Evolutionary conservation across 805 yeast species (phyloP).

Genomic region (Saccharomycopsis selenospora): DNA sequence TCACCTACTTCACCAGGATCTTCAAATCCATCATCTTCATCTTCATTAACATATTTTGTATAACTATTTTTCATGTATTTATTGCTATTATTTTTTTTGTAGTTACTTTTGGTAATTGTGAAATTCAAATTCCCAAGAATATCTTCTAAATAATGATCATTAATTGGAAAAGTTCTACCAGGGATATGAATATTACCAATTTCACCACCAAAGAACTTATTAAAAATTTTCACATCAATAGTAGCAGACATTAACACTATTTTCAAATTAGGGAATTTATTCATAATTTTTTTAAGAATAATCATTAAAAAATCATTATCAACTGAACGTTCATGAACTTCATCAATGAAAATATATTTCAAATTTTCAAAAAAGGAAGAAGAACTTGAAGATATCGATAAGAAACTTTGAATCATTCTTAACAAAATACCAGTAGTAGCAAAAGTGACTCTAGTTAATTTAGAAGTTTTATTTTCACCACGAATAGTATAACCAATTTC

Average conservation of each 20-base stretch:
- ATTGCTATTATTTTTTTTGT: slow-evolving; percentile 21
- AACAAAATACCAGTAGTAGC: slow-evolving; percentile 90
- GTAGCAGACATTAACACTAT: slow-evolving; percentile 92
- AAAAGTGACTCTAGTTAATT: slow-evolving; percentile 67
- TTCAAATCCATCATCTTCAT: slow-evolving; percentile 16
- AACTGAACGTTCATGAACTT: slow-evolving; percentile 93
- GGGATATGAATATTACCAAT: slow-evolving; percentile 73
- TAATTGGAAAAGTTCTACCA: slow-evolving; percentile 90
- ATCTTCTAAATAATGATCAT: slow-evolving; percentile 66
- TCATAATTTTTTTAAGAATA: slow-evolving; percentile 56
- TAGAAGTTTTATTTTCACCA: slow-evolving; percentile 70
- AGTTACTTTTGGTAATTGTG: slow-evolving; percentile 31
- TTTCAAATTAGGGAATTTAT: slow-evolving; percentile 47
- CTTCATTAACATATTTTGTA: slow-evolving; percentile 22
- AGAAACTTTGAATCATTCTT: slow-evolving; percentile 64
- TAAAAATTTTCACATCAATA: slow-evolving; percentile 63
- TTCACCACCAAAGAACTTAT: slow-evolving; percentile 48
- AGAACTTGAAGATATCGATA: slow-evolving; percentile 26
- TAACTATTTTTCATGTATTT: slow-evolving; percentile 17
- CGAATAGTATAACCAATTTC: slow-evolving; percentile 87
- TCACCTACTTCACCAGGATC: slow-evolving; percentile 22
- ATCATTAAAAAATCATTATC: slow-evolving; percentile 83
- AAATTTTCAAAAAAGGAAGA: slow-evolving; percentile 43
- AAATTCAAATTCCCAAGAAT: slow-evolving; percentile 54
- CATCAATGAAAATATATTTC: slow-evolving; percentile 79